Evolutionary conservation across 257 asterid species (phyloP).

Genomic region (Coffea eugenioides): DNA sequence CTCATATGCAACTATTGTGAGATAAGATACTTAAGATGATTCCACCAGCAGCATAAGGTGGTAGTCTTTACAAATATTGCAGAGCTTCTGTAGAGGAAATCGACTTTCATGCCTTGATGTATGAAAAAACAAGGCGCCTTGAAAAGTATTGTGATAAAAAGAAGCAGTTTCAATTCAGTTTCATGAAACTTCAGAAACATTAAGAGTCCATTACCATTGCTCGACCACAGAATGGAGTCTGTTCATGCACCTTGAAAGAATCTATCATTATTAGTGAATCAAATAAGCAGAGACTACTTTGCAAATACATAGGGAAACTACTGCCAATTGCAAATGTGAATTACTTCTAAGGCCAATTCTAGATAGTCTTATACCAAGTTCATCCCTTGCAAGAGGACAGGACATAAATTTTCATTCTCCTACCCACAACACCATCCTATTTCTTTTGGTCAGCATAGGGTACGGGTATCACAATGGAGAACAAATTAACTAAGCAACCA

Average conservation of each 20-base stretch:
- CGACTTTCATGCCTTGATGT: background rate
- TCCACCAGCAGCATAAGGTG: background rate
- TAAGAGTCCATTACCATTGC: background rate
- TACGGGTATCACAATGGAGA: no score
- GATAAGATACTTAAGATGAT: background rate
- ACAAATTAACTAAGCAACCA: no score
- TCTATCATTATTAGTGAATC: background rate
- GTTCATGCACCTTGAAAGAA: background rate
- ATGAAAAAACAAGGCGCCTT: background rate
- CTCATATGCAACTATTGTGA: background rate
- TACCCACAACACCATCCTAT: no score
- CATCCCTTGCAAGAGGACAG: background rate
- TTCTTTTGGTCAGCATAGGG: no score
- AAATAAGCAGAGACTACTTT: background rate
- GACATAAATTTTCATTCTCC: background rate
- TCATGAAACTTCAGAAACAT: background rate
- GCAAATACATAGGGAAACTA: background rate
- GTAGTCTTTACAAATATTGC: background rate
- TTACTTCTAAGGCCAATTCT: background rate
- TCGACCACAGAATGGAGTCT: background rate
- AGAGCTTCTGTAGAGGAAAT: background rate
- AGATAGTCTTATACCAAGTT: background rate
- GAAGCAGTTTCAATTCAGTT: background rate
- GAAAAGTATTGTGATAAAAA: background rate
- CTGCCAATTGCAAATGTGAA: background rate